Percentiles rank a stretch among this genome's conserved stretches.
Conservation (phyloP, 2,329 filamentous ascomycete genomes). For the Rasamsonia emersonii region DNA sequence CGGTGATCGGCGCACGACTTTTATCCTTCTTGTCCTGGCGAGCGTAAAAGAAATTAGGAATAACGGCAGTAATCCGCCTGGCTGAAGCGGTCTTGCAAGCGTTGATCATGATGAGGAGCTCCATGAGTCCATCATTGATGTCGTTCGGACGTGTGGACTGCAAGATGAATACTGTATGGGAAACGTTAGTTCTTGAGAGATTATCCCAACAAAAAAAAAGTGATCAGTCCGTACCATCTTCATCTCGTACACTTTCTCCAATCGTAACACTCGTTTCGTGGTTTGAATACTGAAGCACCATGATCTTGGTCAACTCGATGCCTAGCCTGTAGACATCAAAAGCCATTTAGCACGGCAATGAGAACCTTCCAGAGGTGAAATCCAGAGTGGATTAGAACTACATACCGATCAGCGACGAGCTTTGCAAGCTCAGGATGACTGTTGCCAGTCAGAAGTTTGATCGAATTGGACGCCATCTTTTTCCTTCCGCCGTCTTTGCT, state of each 20-base stretch:
- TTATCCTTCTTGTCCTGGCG: slow-evolving; percentile 97
- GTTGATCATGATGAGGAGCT: slow-evolving; percentile 96
- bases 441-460: slow-evolving; percentile 67
- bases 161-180: slow-evolving; percentile 70
- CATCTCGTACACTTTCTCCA: slow-evolving; percentile 89
- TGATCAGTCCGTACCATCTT: slow-evolving; percentile 62
- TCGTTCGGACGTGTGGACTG: slow-evolving; percentile 92
- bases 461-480: slow-evolving; percentile 58
- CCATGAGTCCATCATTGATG: slow-evolving; percentile 97
- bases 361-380: slow-evolving; percentile 4
- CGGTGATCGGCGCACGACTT: slow-evolving; percentile 90
- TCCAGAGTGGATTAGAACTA: slow-evolving; percentile 7
- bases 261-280: slow-evolving; percentile 66
- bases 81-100: slow-evolving; percentile 81
- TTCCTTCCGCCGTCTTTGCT: too few species aligned
- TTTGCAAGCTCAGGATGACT: slow-evolving; percentile 65
- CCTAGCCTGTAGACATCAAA: slow-evolving; percentile 43
- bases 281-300: slow-evolving; percentile 60
- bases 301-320: slow-evolving; percentile 60
- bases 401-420: slow-evolving; percentile 58
- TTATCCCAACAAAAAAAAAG: slow-evolving; percentile 5
- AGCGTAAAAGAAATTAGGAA: slow-evolving; percentile 94
- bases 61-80: slow-evolving; percentile 85
- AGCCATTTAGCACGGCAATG: too few species aligned
- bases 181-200: background rate